phyloP scores from a whole-genome alignment of 1,139 yeast species.

The Blastobotrys persicus region DNA sequence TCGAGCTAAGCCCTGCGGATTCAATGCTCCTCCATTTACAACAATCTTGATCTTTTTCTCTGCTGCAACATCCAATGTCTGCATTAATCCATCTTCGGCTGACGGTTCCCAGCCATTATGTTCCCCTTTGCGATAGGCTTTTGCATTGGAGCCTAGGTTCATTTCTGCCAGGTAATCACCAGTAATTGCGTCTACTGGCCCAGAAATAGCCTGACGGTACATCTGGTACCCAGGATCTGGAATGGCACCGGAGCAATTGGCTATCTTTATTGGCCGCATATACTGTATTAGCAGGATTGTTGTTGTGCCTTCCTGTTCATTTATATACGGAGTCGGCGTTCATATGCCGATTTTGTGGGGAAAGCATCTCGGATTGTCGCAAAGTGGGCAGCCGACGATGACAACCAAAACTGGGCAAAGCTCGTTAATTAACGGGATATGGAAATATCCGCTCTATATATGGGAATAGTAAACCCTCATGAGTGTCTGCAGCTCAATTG shows the following conservation, averaged over 20 bases:
- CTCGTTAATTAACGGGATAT: too few relatives aligned
- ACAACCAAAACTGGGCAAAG: too few relatives aligned
- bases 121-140: constrained; percentile 11
- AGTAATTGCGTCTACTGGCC: constrained; percentile 26
- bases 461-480: too few relatives aligned
- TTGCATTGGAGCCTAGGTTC: constrained; percentile 19
- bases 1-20: constrained; percentile 18
- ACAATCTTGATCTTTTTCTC: constrained; percentile 9
- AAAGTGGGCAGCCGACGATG: too few relatives aligned
- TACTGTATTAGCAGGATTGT: too few relatives aligned
- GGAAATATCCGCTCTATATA: too few relatives aligned
- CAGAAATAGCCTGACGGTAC: constrained; percentile 10
- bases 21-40: constrained; percentile 12
- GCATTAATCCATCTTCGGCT: constrained; percentile 11
- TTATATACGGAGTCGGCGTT: too few relatives aligned
- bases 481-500: too few relatives aligned
- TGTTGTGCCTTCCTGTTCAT: too few relatives aligned
- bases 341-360: too few relatives aligned
- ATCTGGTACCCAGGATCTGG: constrained; percentile 22
- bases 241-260: constrained; percentile 13
- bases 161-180: constrained; percentile 30
- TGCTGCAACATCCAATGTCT: constrained; percentile 5
- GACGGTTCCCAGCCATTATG: constrained; percentile 12
- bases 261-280: constrained; percentile 10
- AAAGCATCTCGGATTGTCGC: too few relatives aligned